A percentile compares a stretch with the other conserved stretches of the same genome.
phyloP scores from a whole-genome alignment of 305 asterid species.

The Fraxinus angustifolia region DNA sequence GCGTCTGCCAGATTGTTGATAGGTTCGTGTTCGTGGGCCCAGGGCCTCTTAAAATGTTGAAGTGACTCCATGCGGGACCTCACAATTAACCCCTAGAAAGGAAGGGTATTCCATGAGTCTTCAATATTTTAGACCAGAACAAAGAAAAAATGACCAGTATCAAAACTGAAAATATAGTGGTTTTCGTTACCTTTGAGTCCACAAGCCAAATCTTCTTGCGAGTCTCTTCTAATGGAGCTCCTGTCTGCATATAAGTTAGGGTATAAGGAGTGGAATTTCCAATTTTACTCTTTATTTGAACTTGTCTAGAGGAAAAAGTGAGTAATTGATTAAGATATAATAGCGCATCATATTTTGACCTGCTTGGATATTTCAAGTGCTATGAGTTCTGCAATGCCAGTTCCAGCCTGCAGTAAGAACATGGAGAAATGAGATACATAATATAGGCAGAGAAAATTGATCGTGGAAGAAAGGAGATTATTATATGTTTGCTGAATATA shows the following conservation, averaged over 20 bases:
- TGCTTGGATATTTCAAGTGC: neutral
- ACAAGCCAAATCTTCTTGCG: neutral
- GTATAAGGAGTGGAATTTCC: neutral
- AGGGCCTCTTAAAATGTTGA: neutral
- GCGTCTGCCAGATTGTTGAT: neutral
- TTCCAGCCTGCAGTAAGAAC: neutral
- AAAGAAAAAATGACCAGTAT: neutral
- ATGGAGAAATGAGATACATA: neutral
- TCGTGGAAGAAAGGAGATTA: neutral
- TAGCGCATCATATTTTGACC: neutral
- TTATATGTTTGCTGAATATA: neutral
- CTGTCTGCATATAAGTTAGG: neutral
- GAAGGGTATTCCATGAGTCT: neutral
- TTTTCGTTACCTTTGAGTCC: neutral
- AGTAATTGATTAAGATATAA: neutral
- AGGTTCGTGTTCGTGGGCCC: neutral
- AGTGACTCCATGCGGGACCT: neutral
- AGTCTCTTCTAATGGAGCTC: neutral
- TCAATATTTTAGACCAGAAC: neutral
- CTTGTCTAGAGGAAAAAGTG: neutral
- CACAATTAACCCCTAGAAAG: neutral
- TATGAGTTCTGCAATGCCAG: neutral
- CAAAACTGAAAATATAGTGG: neutral
- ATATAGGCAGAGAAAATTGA: neutral
- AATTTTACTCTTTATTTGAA: neutral